Base-by-base conservation (phyloP, 768 basidiomycete genomes). In the Hebeloma cylindrosporum region DNA sequence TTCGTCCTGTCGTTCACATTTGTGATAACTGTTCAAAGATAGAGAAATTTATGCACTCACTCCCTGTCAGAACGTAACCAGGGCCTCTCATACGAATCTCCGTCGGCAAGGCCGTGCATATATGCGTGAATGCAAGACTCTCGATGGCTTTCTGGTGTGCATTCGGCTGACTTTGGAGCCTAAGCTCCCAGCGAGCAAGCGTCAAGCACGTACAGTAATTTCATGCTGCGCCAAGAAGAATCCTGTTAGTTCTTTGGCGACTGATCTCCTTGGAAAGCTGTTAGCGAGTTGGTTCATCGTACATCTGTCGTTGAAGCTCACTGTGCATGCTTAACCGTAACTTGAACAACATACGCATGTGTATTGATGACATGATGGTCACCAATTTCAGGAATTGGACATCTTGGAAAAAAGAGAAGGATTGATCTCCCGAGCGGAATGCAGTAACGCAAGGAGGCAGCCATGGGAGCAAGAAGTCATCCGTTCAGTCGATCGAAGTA, bases 221-320 rank as follows among this genome's bases (percentile, higher is more conserved):
- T 71, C 68, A 17, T 59, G 53, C 42, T 71, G 68, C 3, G 44
- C 45, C 1, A 60, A 42, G 37, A 61, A 65, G 40, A 66, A 70
- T 2, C 44, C 45, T 2, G 56, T 45, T 31, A 66, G 23, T 32
- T 66, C 67, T 7, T 51, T 54, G 11, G 60, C 43, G 5, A 41
- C 46, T n/a, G n/a, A 11, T 59, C 43, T 14, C 40, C 18, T 9
- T 42, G 13, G 9, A 4, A 14, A 17, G 26, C 11, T 25, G 10
- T 26, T 20, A 31, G 3, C 23, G 14, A 21, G 13, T 28, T 17
- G 16, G 4, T 1, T 10, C 2, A 9, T 37, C 3, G 7, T 21
- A 9, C 40, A 31, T 30, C 27, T 25, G 7, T 27, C 23, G 43
- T 2, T 5, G 21, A 32, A 7, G 42, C 55, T 29, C 27, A 66